A percentile compares a stretch with the other conserved stretches of the same genome.
Conservation (phyloP, 345 rosid genomes). For the Populus alba region DNA sequence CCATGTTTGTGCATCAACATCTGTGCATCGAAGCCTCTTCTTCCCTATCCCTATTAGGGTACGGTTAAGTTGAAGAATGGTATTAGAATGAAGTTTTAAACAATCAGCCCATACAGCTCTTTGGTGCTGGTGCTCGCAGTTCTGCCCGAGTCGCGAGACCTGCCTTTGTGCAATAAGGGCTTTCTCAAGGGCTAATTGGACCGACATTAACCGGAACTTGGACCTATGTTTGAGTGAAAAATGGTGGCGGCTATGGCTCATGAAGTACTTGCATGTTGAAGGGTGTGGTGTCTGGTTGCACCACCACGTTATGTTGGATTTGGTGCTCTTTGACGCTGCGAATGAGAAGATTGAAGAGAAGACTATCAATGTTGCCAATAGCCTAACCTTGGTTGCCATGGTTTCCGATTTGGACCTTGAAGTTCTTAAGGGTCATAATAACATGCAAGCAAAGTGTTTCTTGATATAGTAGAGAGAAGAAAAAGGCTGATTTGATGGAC, state of each 20-base stretch:
- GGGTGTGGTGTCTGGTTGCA: constrained; percentile 81
- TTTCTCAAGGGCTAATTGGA: constrained; percentile 49
- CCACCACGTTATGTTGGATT: constrained; percentile 51
- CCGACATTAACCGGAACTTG: constrained; percentile 49
- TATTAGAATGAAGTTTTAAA: constrained; percentile 49
- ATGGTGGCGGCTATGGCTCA: constrained; percentile 22
- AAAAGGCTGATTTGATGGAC: background rate
- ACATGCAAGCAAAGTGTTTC: constrained; percentile 1
- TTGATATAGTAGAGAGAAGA: constrained; percentile 13
- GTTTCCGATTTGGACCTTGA: constrained; percentile 9
- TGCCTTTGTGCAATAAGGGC: constrained; percentile 37
- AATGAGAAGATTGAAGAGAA: constrained; percentile 23
- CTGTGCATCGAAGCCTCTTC: constrained; percentile 26
- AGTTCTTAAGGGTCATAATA: constrained; percentile 21
- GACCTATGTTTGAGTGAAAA: constrained; percentile 37
- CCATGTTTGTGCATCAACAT: constrained; percentile 84
- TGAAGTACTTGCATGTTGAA: constrained; percentile 54
- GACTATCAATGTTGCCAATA: constrained; percentile 24
- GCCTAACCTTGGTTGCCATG: constrained; percentile 22
- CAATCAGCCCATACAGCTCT: constrained; percentile 63
- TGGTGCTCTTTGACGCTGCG: constrained; percentile 13
- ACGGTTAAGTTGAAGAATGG: constrained; percentile 59
- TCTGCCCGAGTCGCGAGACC: constrained; percentile 22
- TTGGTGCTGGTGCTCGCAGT: constrained; percentile 30
- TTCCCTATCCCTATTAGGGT: constrained; percentile 40